Evolutionary conservation across 805 yeast species (phyloP), one percentile per base, ranked within the genome.

Genomic region (Candida berthetii): DNA sequence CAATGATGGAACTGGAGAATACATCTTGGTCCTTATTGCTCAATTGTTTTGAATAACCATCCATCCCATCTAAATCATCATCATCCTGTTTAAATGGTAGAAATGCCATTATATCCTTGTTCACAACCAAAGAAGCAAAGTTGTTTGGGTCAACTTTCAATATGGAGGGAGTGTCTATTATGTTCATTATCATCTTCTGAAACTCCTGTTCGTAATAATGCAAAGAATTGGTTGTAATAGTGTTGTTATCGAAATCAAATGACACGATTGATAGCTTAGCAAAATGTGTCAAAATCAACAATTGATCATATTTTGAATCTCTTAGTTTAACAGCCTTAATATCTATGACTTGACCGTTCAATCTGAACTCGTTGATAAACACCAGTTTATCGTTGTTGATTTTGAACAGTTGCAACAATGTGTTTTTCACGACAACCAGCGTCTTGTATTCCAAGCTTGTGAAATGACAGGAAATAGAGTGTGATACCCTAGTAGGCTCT

Each of bases 171-270:
- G 52, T 53, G 13, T 54, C 49, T 19, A 60, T 50, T 18, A 61
- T 61, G 40, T 71, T 78, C 37, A 71, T 64, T 2, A 80, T 71
- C 10, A 70, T 53, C 28, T 71, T 66, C 34, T 72, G 72, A 39
- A 88, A 66, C 20, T 77, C 76, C 35, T 78, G 75, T 52, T 91
- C 97, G 60, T 90, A 93, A 57, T 76, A 88, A 63, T 93, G 99
- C 39, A 93, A 65, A 39, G 96, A 85, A 1, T 78, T 72, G 0
- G 96, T 86, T 20, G 73, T 67, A n/a, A 91, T 67, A 1, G 73
- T 52, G 48, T 77, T 69, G n/a, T 52, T 56, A 4, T 54, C 60
- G 4, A 61, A 58, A 52, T 88, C 82, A 86, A 95, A 93, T 42
- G 72, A 71, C 24, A 91, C 61, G 15, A 90, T 62, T 0, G 95